A percentile compares a stretch with the other conserved stretches of the same genome.
Conservation (phyloP, 2,329 filamentous ascomycete species). For the Aspergillus oerlinghausenensis region DNA sequence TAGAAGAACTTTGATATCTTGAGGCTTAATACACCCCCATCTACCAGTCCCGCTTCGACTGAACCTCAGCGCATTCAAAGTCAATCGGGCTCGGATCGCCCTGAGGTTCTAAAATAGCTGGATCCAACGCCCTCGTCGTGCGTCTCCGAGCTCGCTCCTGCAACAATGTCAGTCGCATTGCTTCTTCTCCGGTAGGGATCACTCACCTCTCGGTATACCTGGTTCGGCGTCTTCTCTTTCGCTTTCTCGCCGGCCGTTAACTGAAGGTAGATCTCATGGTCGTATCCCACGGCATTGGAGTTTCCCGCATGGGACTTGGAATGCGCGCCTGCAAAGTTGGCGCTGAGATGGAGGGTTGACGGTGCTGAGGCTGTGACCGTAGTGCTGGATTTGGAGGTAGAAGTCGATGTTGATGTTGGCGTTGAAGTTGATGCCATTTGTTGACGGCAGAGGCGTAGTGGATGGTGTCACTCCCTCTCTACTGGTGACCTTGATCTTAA, state of each 20-base stretch:
- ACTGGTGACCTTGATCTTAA: not conserved
- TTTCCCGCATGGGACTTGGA: slow-evolving; percentile 2
- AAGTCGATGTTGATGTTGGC: not conserved
- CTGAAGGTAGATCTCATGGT: slow-evolving; percentile 29
- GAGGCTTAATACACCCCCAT: not conserved
- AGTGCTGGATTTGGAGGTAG: not conserved
- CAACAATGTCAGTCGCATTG: not conserved
- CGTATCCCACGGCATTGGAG: slow-evolving; percentile 23
- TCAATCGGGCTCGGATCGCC: slow-evolving; percentile 23
- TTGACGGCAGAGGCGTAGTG: not conserved
- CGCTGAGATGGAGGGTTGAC: slow-evolving; percentile 50
- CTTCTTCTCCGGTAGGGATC: too few relatives aligned
- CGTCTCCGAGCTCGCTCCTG: slow-evolving; percentile 24
- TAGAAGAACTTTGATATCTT: not conserved
- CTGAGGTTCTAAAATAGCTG: slow-evolving; percentile 23
- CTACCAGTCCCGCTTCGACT: slow-evolving; percentile 11
- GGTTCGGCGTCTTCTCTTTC: slow-evolving; percentile 25
- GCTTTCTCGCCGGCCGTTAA: slow-evolving; percentile 18
- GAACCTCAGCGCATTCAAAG: slow-evolving; percentile 24
- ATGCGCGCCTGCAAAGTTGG: slow-evolving; percentile 18
- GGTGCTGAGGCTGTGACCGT: slow-evolving; percentile 41
- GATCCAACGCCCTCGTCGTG: slow-evolving; percentile 21
- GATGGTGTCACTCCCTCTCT: not conserved
- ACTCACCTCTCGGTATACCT: slow-evolving; percentile 27
- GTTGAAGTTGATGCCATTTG: not conserved